Percentiles rank a stretch among this genome's conserved stretches.
Evolutionary conservation across 2,329 filamentous ascomycete species (phyloP).

Genomic region (Fusarium sp.): DNA sequence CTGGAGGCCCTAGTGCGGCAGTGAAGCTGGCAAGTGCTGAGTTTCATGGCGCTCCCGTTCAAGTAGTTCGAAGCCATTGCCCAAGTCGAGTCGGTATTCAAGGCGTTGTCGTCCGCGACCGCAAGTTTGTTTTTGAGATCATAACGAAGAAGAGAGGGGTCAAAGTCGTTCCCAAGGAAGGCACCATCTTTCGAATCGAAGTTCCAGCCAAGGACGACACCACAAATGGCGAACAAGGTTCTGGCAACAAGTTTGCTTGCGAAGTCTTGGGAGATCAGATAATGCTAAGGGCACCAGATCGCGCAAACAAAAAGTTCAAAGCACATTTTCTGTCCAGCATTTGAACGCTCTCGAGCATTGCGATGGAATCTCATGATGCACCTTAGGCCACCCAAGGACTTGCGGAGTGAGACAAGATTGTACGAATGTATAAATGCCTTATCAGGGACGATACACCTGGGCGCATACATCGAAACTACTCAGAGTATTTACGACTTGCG

Average conservation of each 20-base stretch:
- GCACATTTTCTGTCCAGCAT: conserved; percentile 82
- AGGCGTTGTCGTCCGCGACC: conserved; percentile 92
- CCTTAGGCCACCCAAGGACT: not conserved
- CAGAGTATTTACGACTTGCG: not conserved
- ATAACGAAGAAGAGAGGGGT: conserved; percentile 79
- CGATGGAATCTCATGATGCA: not conserved
- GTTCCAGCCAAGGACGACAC: conserved; percentile 63
- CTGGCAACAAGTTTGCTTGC: conserved; percentile 71
- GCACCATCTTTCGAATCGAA: conserved; percentile 85
- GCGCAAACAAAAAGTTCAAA: conserved; percentile 94
- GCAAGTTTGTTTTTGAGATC: conserved; percentile 87
- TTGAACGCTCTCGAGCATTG: conserved; percentile 59
- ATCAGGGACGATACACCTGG: not conserved
- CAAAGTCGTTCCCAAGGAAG: conserved; percentile 90
- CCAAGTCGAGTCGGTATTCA: conserved; percentile 84
- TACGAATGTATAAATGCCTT: not conserved
- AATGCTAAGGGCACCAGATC: conserved; percentile 83
- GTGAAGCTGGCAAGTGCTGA: conserved; percentile 88
- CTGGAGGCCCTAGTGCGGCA: conserved; percentile 71
- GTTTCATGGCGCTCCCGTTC: conserved; percentile 87
- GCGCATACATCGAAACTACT: not conserved
- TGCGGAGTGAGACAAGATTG: not conserved
- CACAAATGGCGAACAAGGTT: conserved; percentile 31
- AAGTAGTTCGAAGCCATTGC: conserved; percentile 87
- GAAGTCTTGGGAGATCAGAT: conserved; percentile 93